Conservation (phyloP, 305 asterid species). For the Petunia hybrid region DNA sequence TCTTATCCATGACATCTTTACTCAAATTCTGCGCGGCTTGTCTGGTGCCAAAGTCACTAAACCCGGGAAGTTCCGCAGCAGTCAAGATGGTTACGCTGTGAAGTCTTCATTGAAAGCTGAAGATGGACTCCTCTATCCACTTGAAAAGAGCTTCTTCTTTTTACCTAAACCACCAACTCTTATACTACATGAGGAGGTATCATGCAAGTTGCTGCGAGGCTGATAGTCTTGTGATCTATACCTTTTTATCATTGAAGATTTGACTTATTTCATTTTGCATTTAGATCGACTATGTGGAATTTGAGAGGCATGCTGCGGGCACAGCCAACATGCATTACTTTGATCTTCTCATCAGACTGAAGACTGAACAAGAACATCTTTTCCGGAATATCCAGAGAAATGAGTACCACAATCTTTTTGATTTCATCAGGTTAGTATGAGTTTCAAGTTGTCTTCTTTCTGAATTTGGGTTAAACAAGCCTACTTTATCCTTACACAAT, state of each 20-base stretch:
- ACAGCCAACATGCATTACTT: conserved; percentile 98
- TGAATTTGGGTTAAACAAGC: conserved; percentile 18
- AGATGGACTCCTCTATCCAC: conserved; percentile 99
- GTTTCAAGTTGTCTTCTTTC: background rate
- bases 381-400: conserved; percentile 96
- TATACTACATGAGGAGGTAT: conserved; percentile 97
- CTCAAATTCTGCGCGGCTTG: conserved; percentile 82
- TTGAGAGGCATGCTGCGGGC: conserved; percentile 97
- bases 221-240: conserved; percentile 20
- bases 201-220: conserved; percentile 24
- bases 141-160: conserved; percentile 98
- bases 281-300: conserved; percentile 96
- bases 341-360: conserved; percentile 88
- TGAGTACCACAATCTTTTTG: conserved; percentile 79
- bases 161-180: conserved; percentile 98
- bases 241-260: conserved; percentile 33
- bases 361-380: conserved; percentile 96
- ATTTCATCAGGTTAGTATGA: conserved; percentile 72
- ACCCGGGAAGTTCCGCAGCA: conserved; percentile 94
- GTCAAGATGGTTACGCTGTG: conserved; percentile 91
- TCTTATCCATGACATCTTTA: conserved; percentile 78
- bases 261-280: conserved; percentile 33
- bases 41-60: conserved; percentile 93
- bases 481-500: conserved; percentile 29
- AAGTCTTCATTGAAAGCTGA: conserved; percentile 99